Evolutionary conservation across 2,329 filamentous ascomycete genomes (phyloP), one percentile per base, ranked within the genome.

Genomic region (Fusarium sp.): DNA sequence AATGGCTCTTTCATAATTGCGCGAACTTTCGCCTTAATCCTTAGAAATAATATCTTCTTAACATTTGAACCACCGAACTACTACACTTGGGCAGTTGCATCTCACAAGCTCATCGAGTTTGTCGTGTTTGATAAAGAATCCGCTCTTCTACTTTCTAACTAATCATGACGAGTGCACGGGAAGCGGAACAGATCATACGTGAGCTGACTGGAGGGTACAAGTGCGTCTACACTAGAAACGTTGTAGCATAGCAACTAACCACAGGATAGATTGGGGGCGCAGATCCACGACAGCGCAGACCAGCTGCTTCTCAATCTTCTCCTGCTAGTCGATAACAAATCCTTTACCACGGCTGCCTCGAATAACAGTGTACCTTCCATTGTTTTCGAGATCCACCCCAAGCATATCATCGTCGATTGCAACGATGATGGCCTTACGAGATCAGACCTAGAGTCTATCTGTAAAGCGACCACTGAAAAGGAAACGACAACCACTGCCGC

Each of bases 401-500:
- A 56, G 24, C 24, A 19, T 4, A 65, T 69, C 6, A 11, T 69
- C 7, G 43, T 51, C 14, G 67, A 69, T 23, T 62, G 60, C 24
- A 67, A 69, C 7, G 43, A 67, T 21, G 60, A 69, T n/a, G 60
- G 47, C 9, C 45, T 67, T 32, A 58, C 39, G 1, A 42, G 55
- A 11, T 17, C 4, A 28, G 61, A 69, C 26, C 26, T 67, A 8
- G 14, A 58, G 36, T 52, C 57, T 14, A 60, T 69, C 32, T 67
- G 64, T 12, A 32, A 24, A 34, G 26, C 17, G 44, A 42, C 1
- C 32, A 44, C n/a, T 56, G 39, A 3, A n/a, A 45, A 49, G 26
- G 44, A 24, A 45, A 28, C 24, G 57, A 49, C n/a, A 2, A 61
- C 69, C 14, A 38, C 43, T 4, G 60, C 51, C 39, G 56, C 50